Evolutionary conservation across 495 filamentous ascomycete genomes (phyloP), one percentile per base, ranked within the genome.

Genomic region (Aspergillus mulundensis): DNA sequence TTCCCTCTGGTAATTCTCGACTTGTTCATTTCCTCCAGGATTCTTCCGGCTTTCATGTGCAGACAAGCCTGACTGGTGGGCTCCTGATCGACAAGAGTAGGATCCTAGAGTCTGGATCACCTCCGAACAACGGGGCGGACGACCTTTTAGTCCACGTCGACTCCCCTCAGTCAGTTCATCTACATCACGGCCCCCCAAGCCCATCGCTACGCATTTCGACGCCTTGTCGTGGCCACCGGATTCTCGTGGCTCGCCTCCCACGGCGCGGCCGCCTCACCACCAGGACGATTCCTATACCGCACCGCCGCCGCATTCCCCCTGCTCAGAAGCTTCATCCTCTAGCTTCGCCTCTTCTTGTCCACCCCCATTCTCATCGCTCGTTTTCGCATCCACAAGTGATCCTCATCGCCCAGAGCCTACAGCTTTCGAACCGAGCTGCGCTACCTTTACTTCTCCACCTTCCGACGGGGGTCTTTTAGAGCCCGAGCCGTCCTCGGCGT

Each of bases 191-290:
- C 44, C 34, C 25, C 39, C 14, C 24, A 34, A 3, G 19, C 18
- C 23, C 25, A 41, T 64, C 45, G 16, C 5, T 40, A 48, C 39
- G 50, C 46, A 57, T 53, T 45, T 54, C 60, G 65, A 56, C 84
- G 87, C 78, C 76, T 86, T 91, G 89, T 89, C 87, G 78, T 77
- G 77, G 66, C 75, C 77, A 79, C 79, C 74, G 71, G 75, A 82
- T 68, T 69, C 79, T 67, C 78, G 74, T 73, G 84, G 81, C 77
- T 82, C 83, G 83, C 80, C 84, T 70, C 68, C 57, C 72, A 77
- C 73, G 74, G 76, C 84, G 86, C 83, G 77, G 80, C 80, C 79
- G 70, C 71, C 66, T 68, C 66, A 62, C 65, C 71, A 61, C 63
- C 21, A 78, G 57, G 74, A 70, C 65, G 69, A 75, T 54, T 73